Evolutionary conservation across 2,329 filamentous ascomycete genomes (phyloP), one percentile per base, ranked within the genome.

Genomic region (Leptoxyphium fumago): DNA sequence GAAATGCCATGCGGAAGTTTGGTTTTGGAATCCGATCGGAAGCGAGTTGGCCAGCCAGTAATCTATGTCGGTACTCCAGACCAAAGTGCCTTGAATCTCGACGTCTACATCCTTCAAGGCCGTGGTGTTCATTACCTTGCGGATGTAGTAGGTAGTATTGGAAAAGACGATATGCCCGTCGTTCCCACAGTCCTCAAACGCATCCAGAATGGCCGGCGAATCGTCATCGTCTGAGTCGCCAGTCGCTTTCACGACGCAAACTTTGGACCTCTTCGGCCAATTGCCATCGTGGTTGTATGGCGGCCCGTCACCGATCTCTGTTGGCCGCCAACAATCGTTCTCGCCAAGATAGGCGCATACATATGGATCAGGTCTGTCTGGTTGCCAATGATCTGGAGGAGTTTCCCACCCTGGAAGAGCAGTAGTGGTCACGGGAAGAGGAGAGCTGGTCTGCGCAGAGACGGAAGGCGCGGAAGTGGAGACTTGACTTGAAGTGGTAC

Each of bases 1-100:
- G 48, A 77, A 66, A 43, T 69, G 58, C 69, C 70, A 75, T 1
- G 70, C 72, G 0, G 70, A 71, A 11, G 66, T 70, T 47, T 74
- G 72, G 48, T 76, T 74, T 54, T 77, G 72, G 52, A 72, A 75
- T 4, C 67, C 69, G 7, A 75, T 62, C 0, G 67, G 63, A 47
- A 75, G 63, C 5, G 69, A 72, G 32, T 71, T 61, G 9, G 62
- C 62, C 1, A 72, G 63, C 72, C 72, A 76, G 56, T 75, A 75
- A 6, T 60, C 48, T 8, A 74, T 67, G 41, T 66, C 51, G 0
- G 58, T 61, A 29, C 56, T 51, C 63, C 62, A 66, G 47, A 71
- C 50, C 2, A 72, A 60, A 5, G 62, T 72, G 6, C 71, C 71
- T 26, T 63, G 55, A 40, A 74, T 60, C 44, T 73, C 67, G 40